Evolutionary conservation across 2,329 filamentous ascomycete species (phyloP), one percentile per base, ranked within the genome.

Genomic region (Fusarium sp.): DNA sequence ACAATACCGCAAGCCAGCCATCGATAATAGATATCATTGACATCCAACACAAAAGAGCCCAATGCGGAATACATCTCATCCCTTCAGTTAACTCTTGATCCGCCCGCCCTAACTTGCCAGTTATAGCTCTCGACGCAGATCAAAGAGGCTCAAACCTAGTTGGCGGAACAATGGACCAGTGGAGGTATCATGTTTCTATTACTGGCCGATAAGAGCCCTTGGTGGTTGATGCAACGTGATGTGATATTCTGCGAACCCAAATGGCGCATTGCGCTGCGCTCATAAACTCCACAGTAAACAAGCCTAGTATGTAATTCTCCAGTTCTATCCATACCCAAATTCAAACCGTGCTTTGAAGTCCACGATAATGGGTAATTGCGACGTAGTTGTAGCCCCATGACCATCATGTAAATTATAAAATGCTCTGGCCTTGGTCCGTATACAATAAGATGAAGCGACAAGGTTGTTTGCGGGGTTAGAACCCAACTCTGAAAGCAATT

Each of bases 401-500:
- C 57, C 48, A 21, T 62, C n/a, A 10, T 57, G 47, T 41, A 43
- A 62, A 53, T 39, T 58, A 21, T 33, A 28, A 47, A 47, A 61
- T 56, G 52, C 56, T 66, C 50, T 66, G 62, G 28, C 41, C 42
- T 52, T 54, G 55, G 37, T 42, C 57, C 50, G 39, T 54, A 69
- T 44, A 46, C 42, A 48, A 50, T 53, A 55, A 63, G 61, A 69
- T 67, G 61, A 69, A 67, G 33, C 24, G 46, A 42, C 61, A 39
- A 49, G 62, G 65, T 69, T 70, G 28, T 58, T 67, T 69, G 61
- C 57, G 66, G 66, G 66, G 50, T 69, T 66, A 20, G 52, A 56
- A 24, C 61, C 66, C 48, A 69, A 63, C 41, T 46, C 50, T 47
- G 21, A 28, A 46, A 57, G 67, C 44, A 69, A 69, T 69, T 63